A percentile compares a stretch with the other conserved stretches of the same genome.
Conservation (phyloP, 129 eudicot species). For the Rutidosis leptorrhynchoides region DNA sequence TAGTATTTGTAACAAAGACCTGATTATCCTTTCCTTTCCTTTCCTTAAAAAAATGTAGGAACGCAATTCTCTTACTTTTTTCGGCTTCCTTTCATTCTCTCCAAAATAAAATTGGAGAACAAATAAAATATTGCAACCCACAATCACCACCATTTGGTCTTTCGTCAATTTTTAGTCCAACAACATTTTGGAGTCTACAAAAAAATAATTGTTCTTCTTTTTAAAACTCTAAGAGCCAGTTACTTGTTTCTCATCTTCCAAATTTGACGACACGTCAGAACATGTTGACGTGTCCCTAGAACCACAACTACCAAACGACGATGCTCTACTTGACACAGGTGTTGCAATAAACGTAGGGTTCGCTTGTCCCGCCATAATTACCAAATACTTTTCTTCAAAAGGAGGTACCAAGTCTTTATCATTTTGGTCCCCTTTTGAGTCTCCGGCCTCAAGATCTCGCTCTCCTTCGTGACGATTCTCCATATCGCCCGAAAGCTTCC, state of each 20-base stretch:
- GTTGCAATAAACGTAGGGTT: slow-evolving; percentile 70
- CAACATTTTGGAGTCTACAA: neutral
- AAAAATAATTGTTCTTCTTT: neutral
- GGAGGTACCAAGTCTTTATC: slow-evolving; percentile 27
- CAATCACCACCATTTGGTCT: slow-evolving; percentile 15
- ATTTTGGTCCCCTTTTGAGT: slow-evolving; percentile 28
- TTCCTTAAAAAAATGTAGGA: too few species aligned
- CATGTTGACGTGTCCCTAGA: slow-evolving; percentile 18
- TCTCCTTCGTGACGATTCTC: slow-evolving; percentile 21
- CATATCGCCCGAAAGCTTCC: slow-evolving; percentile 43
- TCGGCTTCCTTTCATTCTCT: too few species aligned
- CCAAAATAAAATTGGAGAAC: too few species aligned
- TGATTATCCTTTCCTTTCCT: too few species aligned
- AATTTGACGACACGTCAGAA: slow-evolving; percentile 5
- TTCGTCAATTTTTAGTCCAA: neutral
- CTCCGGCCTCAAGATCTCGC: slow-evolving; percentile 41
- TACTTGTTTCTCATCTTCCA: neutral
- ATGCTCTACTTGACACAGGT: slow-evolving; percentile 29
- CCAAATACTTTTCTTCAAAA: slow-evolving; percentile 60
- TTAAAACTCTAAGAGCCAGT: neutral
- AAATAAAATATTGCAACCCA: too few species aligned
- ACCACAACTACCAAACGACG: slow-evolving; percentile 30
- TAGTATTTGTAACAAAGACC: neutral
- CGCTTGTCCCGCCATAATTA: slow-evolving; percentile 68
- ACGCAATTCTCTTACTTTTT: too few species aligned